Base-by-base conservation (phyloP, 2,329 filamentous ascomycete species). In the Cladosporium oxysporum region DNA sequence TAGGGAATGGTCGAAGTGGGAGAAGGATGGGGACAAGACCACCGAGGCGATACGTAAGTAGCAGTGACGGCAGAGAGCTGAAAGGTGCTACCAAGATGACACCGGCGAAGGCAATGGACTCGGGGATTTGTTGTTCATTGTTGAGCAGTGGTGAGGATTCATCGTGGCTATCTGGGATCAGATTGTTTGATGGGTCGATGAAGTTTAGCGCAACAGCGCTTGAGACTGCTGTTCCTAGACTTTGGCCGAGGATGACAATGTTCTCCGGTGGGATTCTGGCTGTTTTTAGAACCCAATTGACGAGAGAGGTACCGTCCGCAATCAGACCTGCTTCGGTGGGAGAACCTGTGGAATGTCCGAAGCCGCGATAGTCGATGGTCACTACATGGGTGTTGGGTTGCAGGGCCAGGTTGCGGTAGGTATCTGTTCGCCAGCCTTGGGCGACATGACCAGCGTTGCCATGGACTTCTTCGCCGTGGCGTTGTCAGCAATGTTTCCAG, bases 281-380 rank as follows among this genome's bases (percentile, higher is more conserved):
- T 1, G 84, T 80, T 23, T 86, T 80, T 44, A 92, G 83, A 11
- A 91, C 87, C 81, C 91, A 96, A 67, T 92, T 84, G 3, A 96
- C 82, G 3, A 92, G 80, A 0, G 92, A 83, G 3, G 90, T 82
- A 18, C 89, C 92, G 75, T 98, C 94, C 5, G 86, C 87, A 64
- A 96, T 91, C 8, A 98, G 80, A 0, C 94, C 94, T 41, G 85
- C 80, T 79, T 98, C 94, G 0, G 88, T 90, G 0, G 94, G 94
- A 4, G 79, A 80, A n/a, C 94, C 92, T 0, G 89, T 91, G 10
- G 91, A 95, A 47, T 87, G 84, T 0, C 93, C 93, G 71, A 92
- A 97, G 7, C 93, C 93, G 21, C 93, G 90, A 78, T 97, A 97
- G 81, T 97, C 93, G 72, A 97, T 88, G 47, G 92, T 87, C n/a